A percentile compares a stretch with the other conserved stretches of the same genome.
Conservation (phyloP, 2,329 filamentous ascomycete species). For the Paraconiothyrium brasiliense region DNA sequence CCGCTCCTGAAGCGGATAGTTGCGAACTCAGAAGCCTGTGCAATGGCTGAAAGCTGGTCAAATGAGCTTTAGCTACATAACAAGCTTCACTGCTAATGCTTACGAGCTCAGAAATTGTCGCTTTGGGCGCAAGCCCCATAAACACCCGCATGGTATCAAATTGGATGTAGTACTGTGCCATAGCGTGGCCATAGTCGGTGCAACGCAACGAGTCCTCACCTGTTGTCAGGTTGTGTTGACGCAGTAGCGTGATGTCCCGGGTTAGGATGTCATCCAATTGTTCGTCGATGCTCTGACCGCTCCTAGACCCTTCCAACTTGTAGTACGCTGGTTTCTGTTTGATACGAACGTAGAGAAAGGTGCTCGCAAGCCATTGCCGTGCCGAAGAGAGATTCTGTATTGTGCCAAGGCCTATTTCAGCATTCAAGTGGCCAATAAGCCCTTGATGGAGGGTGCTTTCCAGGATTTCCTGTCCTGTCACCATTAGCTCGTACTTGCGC, state of each 20-base stretch:
- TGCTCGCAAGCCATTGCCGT: conserved; percentile 77
- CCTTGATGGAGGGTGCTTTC: conserved; percentile 84
- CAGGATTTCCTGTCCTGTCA: conserved; percentile 75
- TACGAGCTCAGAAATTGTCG: conserved; percentile 74
- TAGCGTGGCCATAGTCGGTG: conserved; percentile 79
- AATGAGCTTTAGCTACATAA: conserved; percentile 15
- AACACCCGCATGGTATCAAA: conserved; percentile 82
- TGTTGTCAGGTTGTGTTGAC: conserved; percentile 67
- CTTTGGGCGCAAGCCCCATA: conserved; percentile 67
- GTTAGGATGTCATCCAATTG: conserved; percentile 76
- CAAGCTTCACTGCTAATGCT: conserved; percentile 38
- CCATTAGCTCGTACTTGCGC: conserved; percentile 74
- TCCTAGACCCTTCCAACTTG: conserved; percentile 65
- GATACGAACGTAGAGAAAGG: conserved; percentile 80
- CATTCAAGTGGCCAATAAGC: conserved; percentile 84
- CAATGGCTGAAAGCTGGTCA: conserved; percentile 69
- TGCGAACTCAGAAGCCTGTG: conserved; percentile 75
- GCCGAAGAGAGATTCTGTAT: conserved; percentile 72
- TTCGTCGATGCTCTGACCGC: conserved; percentile 65
- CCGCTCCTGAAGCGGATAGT: conserved; percentile 75
- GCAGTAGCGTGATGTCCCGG: conserved; percentile 72
- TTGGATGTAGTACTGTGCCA: conserved; percentile 83
- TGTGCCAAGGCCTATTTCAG: conserved; percentile 80
- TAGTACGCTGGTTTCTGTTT: conserved; percentile 77
- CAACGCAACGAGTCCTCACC: conserved; percentile 61